Base-by-base conservation (phyloP, 345 rosid genomes). In the Kandelia obovata region DNA sequence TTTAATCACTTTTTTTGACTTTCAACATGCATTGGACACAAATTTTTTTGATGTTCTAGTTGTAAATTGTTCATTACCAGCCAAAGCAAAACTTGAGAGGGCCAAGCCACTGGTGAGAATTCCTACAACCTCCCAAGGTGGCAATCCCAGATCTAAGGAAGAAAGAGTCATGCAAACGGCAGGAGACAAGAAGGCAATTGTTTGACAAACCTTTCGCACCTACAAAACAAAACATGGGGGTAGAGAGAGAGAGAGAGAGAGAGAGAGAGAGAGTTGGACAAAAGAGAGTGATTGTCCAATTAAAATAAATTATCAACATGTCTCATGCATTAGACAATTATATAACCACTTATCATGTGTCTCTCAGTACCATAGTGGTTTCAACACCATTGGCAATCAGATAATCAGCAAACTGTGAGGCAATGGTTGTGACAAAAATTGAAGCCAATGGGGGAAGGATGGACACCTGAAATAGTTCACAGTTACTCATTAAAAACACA, bases 391-490 rank as follows among this genome's bases (percentile, higher is more conserved):
- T 88, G 56, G 95, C 55, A 46, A 94, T 94, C 72, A 91, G 85
- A 75, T 81, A 83, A 80, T 94, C 98, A 49, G 98, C 96, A 61
- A 87, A 62, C 67, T 91, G 98, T 64, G 98, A 77, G 61, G 96
- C 98, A 61, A 87, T 52, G 71, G 81, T 88, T 32, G 92, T 87
- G 69, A 91, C 92, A 5, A 94, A 79, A 76, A 88, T 65, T 34
- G 97, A 94, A 80, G 97, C 93, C 77, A 91, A 72, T 31, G 98
- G 96, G 68, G 98, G 98, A 80, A 94, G 98, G 86, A 94, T 86
- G 31, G 98, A 94, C 68, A 94, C 97, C 98, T 94, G 89, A 69
- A 72, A 76, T 35, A 46, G 58, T 60, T 43, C 21, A 71, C 13
- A 67, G 6, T 37, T 31, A 27, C 2, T 28, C 56, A 39, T 56